Base-by-base conservation (phyloP, 805 yeast species). In the Lipomyces mesembrius region DNA sequence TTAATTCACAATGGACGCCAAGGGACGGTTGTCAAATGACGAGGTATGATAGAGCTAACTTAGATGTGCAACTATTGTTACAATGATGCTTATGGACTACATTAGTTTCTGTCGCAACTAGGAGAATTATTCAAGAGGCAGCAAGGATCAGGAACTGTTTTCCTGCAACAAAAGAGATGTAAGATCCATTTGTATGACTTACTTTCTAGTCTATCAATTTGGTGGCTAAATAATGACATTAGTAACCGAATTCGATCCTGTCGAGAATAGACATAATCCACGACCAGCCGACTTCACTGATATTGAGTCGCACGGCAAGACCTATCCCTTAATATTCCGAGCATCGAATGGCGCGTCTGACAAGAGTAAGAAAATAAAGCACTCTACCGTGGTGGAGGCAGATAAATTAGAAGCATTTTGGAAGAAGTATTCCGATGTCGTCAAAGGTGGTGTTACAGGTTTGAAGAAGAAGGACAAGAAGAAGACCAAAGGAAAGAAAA, bases 401-500 rank as follows among this genome's bases (percentile, higher is more conserved):
- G 84, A 81, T 1, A 78, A 84, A 2, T 80, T 93, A 71, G 91
- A 88, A 69, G 76, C 80, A 66, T 93, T 93, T 76, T 93, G 97
- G 97, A 76, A 77, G 55, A 87, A 86, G 32, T 93, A 92, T 78
- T 79, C 91, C 0, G 86, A 85, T 55, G 84, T 84, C 0, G 81
- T 92, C 64, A 92, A 91, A 75, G 75, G 81, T 27, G 93, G 95
- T 3, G 86, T 90, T 77, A 80, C 80, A 2, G 97, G 97, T 1
- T 82, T 93, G 77, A 84, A 87, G 75, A 91, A 89, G 84, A 92
- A 91, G 80, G 91, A 90, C 67, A 91, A 91, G 82, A 87, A 87
- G 79, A 88, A 87, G 82, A 84, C 83, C 80, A 87, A 85, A 80
- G 82, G 83, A 75, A 83, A 82, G 79, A 71, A 81, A 77, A 76